Percentiles rank a stretch among this genome's conserved stretches.
Evolutionary conservation across 2,329 filamentous ascomycete genomes (phyloP).

Genomic region (Metarhizium sp.): DNA sequence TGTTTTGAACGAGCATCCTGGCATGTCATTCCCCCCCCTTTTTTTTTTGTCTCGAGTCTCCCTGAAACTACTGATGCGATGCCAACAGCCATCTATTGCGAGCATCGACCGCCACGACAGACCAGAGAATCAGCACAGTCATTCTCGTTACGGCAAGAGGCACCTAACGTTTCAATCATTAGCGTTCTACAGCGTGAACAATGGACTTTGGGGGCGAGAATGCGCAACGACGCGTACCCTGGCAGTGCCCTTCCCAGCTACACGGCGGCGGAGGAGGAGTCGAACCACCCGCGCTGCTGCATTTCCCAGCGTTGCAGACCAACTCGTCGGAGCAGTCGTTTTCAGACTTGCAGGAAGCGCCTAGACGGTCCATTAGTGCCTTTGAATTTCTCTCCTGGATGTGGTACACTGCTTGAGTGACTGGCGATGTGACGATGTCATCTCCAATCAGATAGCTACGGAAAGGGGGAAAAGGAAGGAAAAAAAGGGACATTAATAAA

Average conservation of each 20-base stretch:
- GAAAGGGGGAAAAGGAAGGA: too few species aligned
- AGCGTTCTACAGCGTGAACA: not conserved
- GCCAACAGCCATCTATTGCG: not conserved
- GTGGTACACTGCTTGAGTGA: too few species aligned
- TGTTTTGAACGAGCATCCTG: too few species aligned
- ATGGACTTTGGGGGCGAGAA: not conserved
- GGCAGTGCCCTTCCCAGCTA: conserved; percentile 8
- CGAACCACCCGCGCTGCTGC: conserved; percentile 1
- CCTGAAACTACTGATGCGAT: too few species aligned
- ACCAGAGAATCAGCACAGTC: conserved; percentile 16
- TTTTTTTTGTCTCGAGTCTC: too few species aligned
- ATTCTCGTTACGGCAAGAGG: conserved; percentile 12
- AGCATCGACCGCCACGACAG: conserved; percentile 14
- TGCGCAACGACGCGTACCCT: conserved; percentile 4
- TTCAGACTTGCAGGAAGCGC: too few species aligned
- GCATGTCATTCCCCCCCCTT: too few species aligned
- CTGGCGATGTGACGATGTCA: too few species aligned
- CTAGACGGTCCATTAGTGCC: too few species aligned
- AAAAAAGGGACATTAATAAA: not conserved
- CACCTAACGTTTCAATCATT: conserved; percentile 8
- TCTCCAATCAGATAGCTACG: too few species aligned
- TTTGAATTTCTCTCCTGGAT: too few species aligned
- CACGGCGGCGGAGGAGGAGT: not conserved
- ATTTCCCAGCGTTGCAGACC: conserved; percentile 11
- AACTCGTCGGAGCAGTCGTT: conserved; percentile 11